These are phyloP conservation scores for Dothistroma septosporum DNA, from an alignment of 2,329 filamentous ascomycete genomes.

Conservation along the genomic window DNA sequence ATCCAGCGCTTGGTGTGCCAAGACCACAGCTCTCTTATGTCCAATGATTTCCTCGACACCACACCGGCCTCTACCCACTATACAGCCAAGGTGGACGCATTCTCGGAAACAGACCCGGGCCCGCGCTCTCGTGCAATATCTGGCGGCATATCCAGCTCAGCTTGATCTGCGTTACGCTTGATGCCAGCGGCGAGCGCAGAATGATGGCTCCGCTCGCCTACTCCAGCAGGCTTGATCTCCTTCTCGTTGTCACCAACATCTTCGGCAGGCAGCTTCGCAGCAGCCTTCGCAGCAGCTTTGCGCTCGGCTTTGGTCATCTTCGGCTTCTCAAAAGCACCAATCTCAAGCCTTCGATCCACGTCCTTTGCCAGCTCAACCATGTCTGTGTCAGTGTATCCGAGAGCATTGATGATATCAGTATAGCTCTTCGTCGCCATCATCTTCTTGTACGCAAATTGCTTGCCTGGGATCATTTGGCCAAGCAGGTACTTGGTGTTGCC, in stretches of 20 bases:
- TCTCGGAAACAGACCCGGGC: conserved; percentile 21
- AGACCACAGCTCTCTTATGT: not conserved
- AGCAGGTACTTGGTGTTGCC: conserved; percentile 93
- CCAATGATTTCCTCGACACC: not conserved
- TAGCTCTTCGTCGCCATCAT: conserved; percentile 69
- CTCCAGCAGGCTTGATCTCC: conserved; percentile 43
- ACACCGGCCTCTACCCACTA: not conserved
- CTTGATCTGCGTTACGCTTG: conserved; percentile 22
- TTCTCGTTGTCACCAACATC: conserved; percentile 49
- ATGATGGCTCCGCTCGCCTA: conserved; percentile 15
- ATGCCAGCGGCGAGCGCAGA: conserved; percentile 17
- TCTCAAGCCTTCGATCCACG: conserved; percentile 60
- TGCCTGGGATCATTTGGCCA: conserved; percentile 79
- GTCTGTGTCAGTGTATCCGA: conserved; percentile 53
- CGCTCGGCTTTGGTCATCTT: conserved; percentile 47
- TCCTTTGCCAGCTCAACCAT: conserved; percentile 61
- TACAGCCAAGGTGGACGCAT: conserved; percentile 21
- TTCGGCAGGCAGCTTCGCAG: conserved; percentile 44
- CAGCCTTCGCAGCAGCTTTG: conserved; percentile 39
- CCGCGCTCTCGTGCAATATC: conserved; percentile 21
- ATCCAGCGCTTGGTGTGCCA: conserved; percentile 16
- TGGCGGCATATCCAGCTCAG: conserved; percentile 22
- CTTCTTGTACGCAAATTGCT: conserved; percentile 58
- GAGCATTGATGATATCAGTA: conserved; percentile 58
- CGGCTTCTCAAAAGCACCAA: conserved; percentile 46